Evolutionary conservation across 768 basidiomycete species (phyloP), one percentile per base, ranked within the genome.

Genomic region (Cyclocybe cylindracea): DNA sequence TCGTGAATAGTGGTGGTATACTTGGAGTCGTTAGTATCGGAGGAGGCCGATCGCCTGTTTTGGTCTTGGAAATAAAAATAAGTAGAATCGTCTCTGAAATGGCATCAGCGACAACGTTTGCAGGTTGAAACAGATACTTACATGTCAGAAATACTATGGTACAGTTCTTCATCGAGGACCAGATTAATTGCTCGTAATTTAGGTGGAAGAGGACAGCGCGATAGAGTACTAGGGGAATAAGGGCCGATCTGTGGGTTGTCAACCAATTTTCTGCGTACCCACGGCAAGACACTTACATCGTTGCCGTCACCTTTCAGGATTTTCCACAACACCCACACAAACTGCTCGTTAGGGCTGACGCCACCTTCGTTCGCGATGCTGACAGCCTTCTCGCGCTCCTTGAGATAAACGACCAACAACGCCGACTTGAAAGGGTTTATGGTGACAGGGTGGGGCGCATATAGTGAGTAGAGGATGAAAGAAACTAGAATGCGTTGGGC

Each of bases 261-360:
- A 48, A 47, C 29, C 42, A 47, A 42, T 29, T 51, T 35, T 42
- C 32, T 40, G 39, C 38, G 35, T 11, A 19, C 24, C 29, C 19
- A 50, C 29, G 19, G 43, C 11, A 10, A 41, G 48, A 18, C 16
- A 76, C 84, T 59, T 56, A 90, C 89, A 75, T 91, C 89, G 53
- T 83, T 84, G 14, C 89, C 89, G 64, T 91, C 88, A 46, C 89
- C 90, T 66, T 83, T 88, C 48, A 91, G 71, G 50, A 91, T 87
- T 70, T 91, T 91, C 89, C 89, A 91, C 53, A 91, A 73, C 39
- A 91, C 89, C 88, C 89, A 91, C 36, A 91, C 86, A 44, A 91
- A 72, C 61, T 89, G 89, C 62, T 91, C 89, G 64, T 83, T 89
- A 45, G 81, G 76, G 52, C 76, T 75, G 24, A 79, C 76, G 14